Percentiles rank a stretch among this genome's conserved stretches.
Conservation (phyloP, 345 rosid species). For the Salix purpurea region DNA sequence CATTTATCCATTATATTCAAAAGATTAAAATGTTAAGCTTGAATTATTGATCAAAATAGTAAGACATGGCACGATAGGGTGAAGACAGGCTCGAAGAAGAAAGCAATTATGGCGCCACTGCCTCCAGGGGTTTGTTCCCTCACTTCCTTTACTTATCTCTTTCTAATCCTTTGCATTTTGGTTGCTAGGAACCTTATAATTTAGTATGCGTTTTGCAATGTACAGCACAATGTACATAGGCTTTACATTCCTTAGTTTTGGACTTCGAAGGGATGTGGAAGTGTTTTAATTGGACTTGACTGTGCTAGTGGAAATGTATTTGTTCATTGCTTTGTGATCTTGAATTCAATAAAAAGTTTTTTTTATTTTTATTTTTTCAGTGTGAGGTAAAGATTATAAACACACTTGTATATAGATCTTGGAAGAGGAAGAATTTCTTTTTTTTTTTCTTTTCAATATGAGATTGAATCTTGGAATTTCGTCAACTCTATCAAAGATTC, state of each 20-base stretch:
- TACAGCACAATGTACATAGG: neutral
- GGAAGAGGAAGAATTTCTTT: too few relatives aligned
- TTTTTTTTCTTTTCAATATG: too few relatives aligned
- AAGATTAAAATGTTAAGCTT: too few relatives aligned
- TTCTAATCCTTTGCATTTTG: neutral
- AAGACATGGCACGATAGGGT: conserved; percentile 81
- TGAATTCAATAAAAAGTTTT: neutral
- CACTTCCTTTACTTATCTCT: neutral
- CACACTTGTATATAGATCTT: too few relatives aligned
- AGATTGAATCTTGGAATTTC: too few relatives aligned
- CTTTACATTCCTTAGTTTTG: neutral
- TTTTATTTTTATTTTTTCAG: too few relatives aligned
- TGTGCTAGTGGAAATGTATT: neutral
- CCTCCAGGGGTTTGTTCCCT: conserved; percentile 75
- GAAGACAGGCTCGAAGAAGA: conserved; percentile 63
- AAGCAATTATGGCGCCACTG: conserved; percentile 74
- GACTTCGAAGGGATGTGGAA: neutral
- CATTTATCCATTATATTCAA: too few relatives aligned
- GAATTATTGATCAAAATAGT: too few relatives aligned
- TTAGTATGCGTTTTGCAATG: neutral
- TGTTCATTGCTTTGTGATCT: neutral
- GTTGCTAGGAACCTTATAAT: neutral
- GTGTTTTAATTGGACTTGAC: neutral
- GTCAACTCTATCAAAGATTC: too few relatives aligned
- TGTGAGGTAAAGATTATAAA: too few relatives aligned